Evolutionary conservation across 768 basidiomycete genomes (phyloP).

Genomic region (Termitomyces heimii): DNA sequence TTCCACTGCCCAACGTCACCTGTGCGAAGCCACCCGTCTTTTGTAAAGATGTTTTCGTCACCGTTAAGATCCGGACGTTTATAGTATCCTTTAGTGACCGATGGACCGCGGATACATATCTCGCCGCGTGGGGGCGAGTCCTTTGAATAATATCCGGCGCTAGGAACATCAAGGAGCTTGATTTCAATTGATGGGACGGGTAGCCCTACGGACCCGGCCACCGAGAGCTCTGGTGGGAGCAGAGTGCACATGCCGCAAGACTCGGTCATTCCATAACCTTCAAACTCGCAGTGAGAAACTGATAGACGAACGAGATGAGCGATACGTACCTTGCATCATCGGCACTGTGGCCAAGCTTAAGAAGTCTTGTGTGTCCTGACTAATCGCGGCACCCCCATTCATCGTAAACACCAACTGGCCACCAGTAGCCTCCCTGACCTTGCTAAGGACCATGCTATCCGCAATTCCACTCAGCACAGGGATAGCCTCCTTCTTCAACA

Average conservation of each 20-base stretch:
- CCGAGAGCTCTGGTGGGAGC: constrained; percentile 77
- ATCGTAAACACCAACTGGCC: constrained; percentile 76
- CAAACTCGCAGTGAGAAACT: neutral
- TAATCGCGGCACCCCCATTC: constrained; percentile 85
- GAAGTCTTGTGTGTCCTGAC: constrained; percentile 88
- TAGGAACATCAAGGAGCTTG: constrained; percentile 77
- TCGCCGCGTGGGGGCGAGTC: constrained; percentile 79
- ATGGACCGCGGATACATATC: constrained; percentile 81
- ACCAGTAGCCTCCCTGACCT: constrained; percentile 80
- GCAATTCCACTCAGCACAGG: constrained; percentile 65
- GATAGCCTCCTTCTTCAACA: constrained; percentile 64
- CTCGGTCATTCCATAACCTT: constrained; percentile 95
- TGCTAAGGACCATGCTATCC: constrained; percentile 69
- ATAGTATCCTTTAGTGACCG: constrained; percentile 85
- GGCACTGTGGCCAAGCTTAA: constrained; percentile 72
- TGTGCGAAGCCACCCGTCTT: constrained; percentile 90
- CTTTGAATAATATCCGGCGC: constrained; percentile 77
- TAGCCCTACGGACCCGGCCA: constrained; percentile 71
- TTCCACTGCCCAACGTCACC: constrained; percentile 97
- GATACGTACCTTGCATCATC: constrained; percentile 71
- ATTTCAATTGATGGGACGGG: constrained; percentile 86
- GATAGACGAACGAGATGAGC: neutral
- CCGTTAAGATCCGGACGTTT: constrained; percentile 86
- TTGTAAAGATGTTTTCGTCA: constrained; percentile 78
- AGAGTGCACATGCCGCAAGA: constrained; percentile 87